These are phyloP conservation scores for Eucalyptus marginata DNA, from an alignment of 345 rosid species.

Conservation along the genomic window DNA sequence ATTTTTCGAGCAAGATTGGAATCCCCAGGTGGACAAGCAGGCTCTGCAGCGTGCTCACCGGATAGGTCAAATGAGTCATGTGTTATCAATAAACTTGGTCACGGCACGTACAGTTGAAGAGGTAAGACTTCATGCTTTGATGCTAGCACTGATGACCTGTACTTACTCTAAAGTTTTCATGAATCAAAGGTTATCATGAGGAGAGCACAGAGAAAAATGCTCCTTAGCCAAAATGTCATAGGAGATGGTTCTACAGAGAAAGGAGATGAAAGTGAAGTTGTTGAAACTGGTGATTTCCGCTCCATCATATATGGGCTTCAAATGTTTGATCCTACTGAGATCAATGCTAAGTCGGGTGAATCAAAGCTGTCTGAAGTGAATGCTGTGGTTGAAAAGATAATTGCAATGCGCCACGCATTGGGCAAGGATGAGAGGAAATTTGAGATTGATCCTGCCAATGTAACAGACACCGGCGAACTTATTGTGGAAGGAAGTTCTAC, in stretches of 20 bases:
- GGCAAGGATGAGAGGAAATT: constrained; percentile 36
- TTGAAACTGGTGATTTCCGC: constrained; percentile 39
- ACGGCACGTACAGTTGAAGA: constrained; percentile 61
- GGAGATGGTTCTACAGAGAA: constrained; percentile 29
- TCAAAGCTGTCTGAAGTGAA: constrained; percentile 37
- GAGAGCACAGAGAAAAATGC: constrained; percentile 74
- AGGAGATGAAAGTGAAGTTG: constrained; percentile 33
- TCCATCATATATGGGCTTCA: constrained; percentile 70
- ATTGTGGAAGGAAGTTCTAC: constrained; percentile 9
- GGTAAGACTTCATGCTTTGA: constrained; percentile 23
- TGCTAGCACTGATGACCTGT: neutral
- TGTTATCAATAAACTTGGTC: constrained; percentile 70
- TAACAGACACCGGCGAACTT: constrained; percentile 2
- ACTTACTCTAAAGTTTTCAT: neutral
- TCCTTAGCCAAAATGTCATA: constrained; percentile 63
- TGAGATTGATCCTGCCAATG: constrained; percentile 29
- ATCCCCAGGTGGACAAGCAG: constrained; percentile 91
- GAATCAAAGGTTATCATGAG: constrained; percentile 59
- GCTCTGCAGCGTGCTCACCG: constrained; percentile 92
- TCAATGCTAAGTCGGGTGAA: constrained; percentile 22
- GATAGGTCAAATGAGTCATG: constrained; percentile 85
- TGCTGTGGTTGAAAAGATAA: constrained; percentile 50
- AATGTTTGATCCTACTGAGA: constrained; percentile 46
- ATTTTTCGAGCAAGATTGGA: constrained; percentile 95
- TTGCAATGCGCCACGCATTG: constrained; percentile 40